Percentiles rank a stretch among this genome's conserved stretches.
These are phyloP conservation scores for Pugionium cornutum DNA, from an alignment of 345 rosid genomes.

Conservation along the genomic window DNA sequence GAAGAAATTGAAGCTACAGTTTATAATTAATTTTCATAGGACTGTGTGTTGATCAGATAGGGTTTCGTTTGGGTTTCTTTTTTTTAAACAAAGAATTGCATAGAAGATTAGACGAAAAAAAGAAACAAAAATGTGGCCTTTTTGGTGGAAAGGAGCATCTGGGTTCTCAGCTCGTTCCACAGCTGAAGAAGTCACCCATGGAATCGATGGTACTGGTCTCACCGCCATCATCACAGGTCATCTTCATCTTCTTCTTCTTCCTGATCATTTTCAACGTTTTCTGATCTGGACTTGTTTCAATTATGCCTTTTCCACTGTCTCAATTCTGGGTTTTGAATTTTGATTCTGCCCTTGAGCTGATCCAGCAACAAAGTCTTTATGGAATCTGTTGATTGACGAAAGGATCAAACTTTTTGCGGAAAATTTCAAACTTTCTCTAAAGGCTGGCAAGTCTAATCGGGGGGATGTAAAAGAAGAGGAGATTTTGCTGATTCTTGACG, in stretches of 20 bases:
- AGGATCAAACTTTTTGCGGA: conserved; percentile 1
- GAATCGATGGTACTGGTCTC: conserved; percentile 70
- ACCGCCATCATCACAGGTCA: conserved; percentile 81
- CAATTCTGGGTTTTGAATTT: conserved; percentile 8
- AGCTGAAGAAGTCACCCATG: conserved; percentile 79
- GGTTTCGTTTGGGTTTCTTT: conserved; percentile 14
- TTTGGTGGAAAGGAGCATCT: conserved; percentile 61
- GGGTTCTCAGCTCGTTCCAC: conserved; percentile 79
- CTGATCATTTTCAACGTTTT: background rate
- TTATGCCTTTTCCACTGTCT: background rate
- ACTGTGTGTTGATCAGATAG: conserved; percentile 5
- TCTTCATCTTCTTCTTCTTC: conserved; percentile 19
- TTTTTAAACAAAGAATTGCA: no score
- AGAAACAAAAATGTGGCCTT: conserved; percentile 50
- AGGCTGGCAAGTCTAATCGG: no score
- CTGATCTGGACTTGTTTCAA: conserved; percentile 20
- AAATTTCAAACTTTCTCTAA: no score
- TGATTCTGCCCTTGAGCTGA: background rate
- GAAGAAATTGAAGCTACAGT: background rate
- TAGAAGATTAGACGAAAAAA: background rate
- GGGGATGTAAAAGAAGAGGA: background rate
- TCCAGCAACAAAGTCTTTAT: background rate
- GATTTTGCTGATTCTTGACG: background rate
- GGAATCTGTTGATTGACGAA: background rate
- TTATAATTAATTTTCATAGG: background rate